Base-by-base conservation (phyloP, 257 asterid species). In the Solanum rostratum region DNA sequence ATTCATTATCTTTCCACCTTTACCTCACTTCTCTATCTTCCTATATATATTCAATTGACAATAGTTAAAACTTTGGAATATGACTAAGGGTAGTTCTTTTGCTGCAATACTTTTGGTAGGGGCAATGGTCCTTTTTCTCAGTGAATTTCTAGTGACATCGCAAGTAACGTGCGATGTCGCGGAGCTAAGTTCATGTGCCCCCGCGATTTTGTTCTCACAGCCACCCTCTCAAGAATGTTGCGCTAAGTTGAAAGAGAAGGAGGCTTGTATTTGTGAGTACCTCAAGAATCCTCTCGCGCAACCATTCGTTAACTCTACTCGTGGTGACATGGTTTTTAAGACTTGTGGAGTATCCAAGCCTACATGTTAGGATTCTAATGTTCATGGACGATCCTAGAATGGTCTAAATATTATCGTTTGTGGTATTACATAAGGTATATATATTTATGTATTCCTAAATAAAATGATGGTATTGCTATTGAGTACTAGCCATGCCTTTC, bases 181-280 rank as follows among this genome's bases (percentile, higher is more conserved):
- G 22, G 37, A 84, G 79, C 79, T 88, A 20, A 19, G 41, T 14
- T 82, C 87, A 2, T 88, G 90, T 60, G 16, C 62, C 18, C 29
- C 29, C n/a, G 6, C 6, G 29, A 20, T 57, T 57, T 57, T 22
- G 1, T 9, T 2, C 4, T 41, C 45, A 0, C 16, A 24, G 0
- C 52, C 80, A 20, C 89, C 88, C 5, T 41, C 86, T 13, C 6
- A 3, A 1, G 55, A 24, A 2, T 88, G 90, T 27, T 88, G 90
- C 46, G 39, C 29, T 22, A 81, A 79, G 69, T 80, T 88, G 80
- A 79, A 33, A 39, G 83, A 82, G 46, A 86, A 88, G 74, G 69
- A 45, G 83, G 88, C 90, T 50, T 88, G 89, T 78, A 82, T 88
- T 55, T 86, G 91, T 43, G 84, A 80, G 13, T 88, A 84, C 24